phyloP scores from a whole-genome alignment of 1,284 basidiomycete species.

The Agroathelia rolfsii region DNA sequence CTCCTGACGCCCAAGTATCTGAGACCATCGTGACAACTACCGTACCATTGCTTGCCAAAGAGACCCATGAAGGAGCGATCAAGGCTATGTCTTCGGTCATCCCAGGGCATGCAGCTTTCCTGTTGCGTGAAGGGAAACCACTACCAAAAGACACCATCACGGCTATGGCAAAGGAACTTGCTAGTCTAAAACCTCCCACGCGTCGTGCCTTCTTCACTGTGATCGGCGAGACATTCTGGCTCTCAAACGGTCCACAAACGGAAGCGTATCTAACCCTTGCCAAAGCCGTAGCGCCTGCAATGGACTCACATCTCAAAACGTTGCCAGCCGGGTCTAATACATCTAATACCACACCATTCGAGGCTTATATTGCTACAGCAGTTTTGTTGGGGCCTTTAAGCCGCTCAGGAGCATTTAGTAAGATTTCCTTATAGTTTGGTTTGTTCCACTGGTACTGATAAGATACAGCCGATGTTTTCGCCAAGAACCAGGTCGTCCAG shows the following conservation, averaged over 20 bases:
- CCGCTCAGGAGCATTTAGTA: conserved; percentile 43
- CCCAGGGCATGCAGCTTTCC: conserved; percentile 44
- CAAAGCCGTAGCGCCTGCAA: conserved; percentile 41
- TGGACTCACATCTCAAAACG: conserved; percentile 66
- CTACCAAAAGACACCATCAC: conserved; percentile 35
- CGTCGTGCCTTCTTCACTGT: conserved; percentile 27
- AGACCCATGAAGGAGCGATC: conserved; percentile 61
- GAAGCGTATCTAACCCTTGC: conserved; percentile 38
- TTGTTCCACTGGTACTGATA: conserved; percentile 12
- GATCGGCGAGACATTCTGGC: conserved; percentile 26
- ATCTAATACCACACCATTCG: conserved; percentile 51
- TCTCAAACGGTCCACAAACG: conserved; percentile 23
- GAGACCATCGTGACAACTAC: conserved; percentile 41
- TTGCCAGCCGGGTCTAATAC: conserved; percentile 51
- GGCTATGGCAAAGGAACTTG: conserved; percentile 63
- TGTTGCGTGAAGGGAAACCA: conserved; percentile 33
- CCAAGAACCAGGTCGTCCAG: conserved; percentile 33
- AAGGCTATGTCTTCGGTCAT: conserved; percentile 46
- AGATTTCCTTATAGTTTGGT: conserved; percentile 13
- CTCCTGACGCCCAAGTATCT: conserved; percentile 44
- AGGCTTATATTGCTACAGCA: conserved; percentile 75
- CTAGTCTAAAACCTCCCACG: conserved; percentile 29
- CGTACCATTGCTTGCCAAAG: conserved; percentile 63
- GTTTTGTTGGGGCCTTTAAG: conserved; percentile 56
- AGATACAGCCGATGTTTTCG: conserved; percentile 20